These are phyloP conservation scores for Labyrinthula sp. DNA, from an alignment of 352 stramenopile species.

Conservation along the genomic window DNA sequence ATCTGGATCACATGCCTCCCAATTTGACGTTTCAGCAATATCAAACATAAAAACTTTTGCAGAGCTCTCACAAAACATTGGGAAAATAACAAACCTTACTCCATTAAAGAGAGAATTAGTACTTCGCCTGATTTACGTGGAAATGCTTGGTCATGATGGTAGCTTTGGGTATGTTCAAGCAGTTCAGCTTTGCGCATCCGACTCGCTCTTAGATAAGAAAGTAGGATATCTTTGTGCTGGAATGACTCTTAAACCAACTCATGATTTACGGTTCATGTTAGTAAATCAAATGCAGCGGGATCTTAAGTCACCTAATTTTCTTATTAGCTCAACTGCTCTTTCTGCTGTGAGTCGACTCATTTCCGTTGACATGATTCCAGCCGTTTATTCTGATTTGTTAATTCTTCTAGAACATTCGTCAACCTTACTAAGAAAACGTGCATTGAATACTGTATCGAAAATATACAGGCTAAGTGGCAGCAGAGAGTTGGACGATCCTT, in stretches of 20 bases:
- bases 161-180: conserved; percentile 95
- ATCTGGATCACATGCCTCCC: background rate
- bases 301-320: conserved; percentile 60
- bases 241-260: conserved; percentile 82
- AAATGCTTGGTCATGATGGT: conserved; percentile 99
- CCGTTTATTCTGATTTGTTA: conserved; percentile 76
- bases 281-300: conserved; percentile 97
- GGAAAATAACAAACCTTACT: conserved; percentile 15
- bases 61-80: conserved; percentile 40
- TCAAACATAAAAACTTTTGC: conserved; percentile 30
- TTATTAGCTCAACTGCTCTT: conserved; percentile 53
- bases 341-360: conserved; percentile 82
- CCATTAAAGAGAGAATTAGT: conserved; percentile 88
- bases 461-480: no score
- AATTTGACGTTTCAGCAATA: conserved; percentile 31
- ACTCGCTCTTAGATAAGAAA: conserved; percentile 91
- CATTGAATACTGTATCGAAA: no score
- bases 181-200: conserved; percentile 86
- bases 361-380: conserved; percentile 93
- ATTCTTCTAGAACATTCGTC: background rate
- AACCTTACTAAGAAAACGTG: no score
- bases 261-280: conserved; percentile 99
- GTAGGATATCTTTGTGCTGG: conserved; percentile 43
- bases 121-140: conserved; percentile 96
- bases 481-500: no score